Conservation (phyloP, 345 rosid species). For the Ricinus communis region DNA sequence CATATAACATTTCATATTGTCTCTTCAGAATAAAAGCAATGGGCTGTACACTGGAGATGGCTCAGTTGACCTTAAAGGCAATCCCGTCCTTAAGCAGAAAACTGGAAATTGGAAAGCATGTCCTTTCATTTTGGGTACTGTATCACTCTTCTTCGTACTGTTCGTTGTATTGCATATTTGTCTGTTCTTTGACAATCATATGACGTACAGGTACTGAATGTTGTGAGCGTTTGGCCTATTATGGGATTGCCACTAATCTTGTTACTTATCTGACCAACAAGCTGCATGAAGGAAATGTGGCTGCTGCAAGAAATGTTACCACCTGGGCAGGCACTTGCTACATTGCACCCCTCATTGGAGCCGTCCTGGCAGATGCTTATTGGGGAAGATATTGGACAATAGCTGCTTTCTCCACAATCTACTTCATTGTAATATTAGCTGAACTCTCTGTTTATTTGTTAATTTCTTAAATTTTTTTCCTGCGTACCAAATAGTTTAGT, state of each 20-base stretch:
- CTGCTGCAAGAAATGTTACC: conserved; percentile 84
- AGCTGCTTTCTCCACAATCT: conserved; percentile 76
- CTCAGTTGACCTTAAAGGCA: conserved; percentile 72
- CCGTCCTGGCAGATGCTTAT: conserved; percentile 86
- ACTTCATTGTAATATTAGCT: conserved; percentile 54
- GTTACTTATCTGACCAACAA: conserved; percentile 81
- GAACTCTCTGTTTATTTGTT: neutral
- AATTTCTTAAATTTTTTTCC: neutral
- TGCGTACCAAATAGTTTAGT: neutral
- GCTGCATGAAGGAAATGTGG: conserved; percentile 82
- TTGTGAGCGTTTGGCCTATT: conserved; percentile 91
- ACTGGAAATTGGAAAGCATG: conserved; percentile 98
- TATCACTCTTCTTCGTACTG: neutral
- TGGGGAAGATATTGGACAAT: conserved; percentile 99
- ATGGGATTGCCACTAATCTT: conserved; percentile 85
- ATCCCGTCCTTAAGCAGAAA: conserved; percentile 70
- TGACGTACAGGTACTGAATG: conserved; percentile 71
- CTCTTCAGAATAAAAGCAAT: conserved; percentile 38
- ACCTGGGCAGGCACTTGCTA: conserved; percentile 95
- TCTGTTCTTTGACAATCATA: conserved; percentile 13
- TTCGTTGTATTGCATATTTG: neutral
- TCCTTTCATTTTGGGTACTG: conserved; percentile 83
- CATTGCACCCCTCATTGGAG: conserved; percentile 90
- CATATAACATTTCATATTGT: conserved; percentile 11
- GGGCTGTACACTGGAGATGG: conserved; percentile 82